Base-by-base conservation (phyloP, 352 stramenopile genomes). In the Phytophthora tubulina region DNA sequence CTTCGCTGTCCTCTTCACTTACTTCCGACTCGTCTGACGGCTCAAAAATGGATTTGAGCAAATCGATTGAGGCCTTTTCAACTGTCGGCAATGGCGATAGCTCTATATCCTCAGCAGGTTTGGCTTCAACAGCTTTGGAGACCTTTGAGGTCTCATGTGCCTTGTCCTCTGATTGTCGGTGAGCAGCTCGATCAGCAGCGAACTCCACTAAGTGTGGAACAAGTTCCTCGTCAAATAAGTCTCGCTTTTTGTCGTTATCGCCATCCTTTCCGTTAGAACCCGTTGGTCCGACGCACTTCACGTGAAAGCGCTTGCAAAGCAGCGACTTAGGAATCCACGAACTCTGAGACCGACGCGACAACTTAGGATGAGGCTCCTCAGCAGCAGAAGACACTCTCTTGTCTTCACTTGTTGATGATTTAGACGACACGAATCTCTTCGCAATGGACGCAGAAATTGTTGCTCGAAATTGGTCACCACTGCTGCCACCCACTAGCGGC, bases 21-120 rank as follows among this genome's bases (percentile, higher is more conserved):
- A 82, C 13, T 30, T 74, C 70, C 3, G 70, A 81, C 33, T 81
- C 87, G 50, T 95, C 89, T 2, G 85, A 91, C 1, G 84, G 85
- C 60, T 95, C 87, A 72, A 96, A 96, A 55, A 96, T 94, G 14
- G 86, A 90, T 73, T 90, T 87, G 27, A 96, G 70, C 48, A 96
- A 63, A 76, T 78, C 81, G 2, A 57, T 55, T 6, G 80, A 74
- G 3, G 86, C 78, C 36, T 86, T 85, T 38, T 81, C 54, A n/a
- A 78, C 68, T 38, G 68, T 61, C 38, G 79, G 79, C 6, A 94
- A 60, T 8, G 75, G 67, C 4, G 71, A 73, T 2, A 92, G 59
- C 15, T 84, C 73, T 9, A 75, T 62, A 3, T 66, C 62, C 3
- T 63, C 68, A 10, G 48, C 11, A 21, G 0, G 15, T 42, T 73